Evolutionary conservation across 1,139 yeast species (phyloP), one percentile per base, ranked within the genome.

Genomic region (Neolecta irregularis): DNA sequence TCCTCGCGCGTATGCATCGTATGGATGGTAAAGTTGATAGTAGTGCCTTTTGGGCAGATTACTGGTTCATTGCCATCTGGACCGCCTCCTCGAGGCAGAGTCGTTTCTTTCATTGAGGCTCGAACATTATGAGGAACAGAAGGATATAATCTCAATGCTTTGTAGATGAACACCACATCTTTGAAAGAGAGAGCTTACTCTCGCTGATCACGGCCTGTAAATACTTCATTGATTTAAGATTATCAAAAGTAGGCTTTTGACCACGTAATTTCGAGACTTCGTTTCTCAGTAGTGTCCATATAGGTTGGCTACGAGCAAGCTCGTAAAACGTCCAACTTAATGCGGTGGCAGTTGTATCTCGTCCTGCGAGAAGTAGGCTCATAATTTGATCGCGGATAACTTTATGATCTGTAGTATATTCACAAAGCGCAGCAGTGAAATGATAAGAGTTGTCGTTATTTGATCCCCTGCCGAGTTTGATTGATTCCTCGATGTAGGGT

Each of bases 61-160:
- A 68, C 44, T 8, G 74, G 74, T 12, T 53, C 38, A 8, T 41
- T 35, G 8, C 57, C 64, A 37, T 65, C 62, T 2, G 54, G 47
- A 4, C 73, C 74, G 20, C 72, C 73, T 16, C 74, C 74, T 26
- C n/a, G n/a, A n/a, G 74, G 74, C 33, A 68, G 54, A 5, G 64
- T 57, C 4, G 73, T 67, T 42, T 62, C 62, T 36, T 52, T 58
- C 8, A 57, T 53, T 16, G 71, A 63, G 26, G 55, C 53, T 39
- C 76, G 58, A 47, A 60, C 60, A 46, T 70, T 70, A 32, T 57
- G 48, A 17, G 76, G 74, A 18, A 70, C 75, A 4, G 67, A 58
- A 8, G 75, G 76, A 45, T 67, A 69, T 44, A 69, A 48, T 44
- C 75, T 58, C 41, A 70, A 60, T 4, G 58, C n/a, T n/a, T n/a